Conservation (phyloP, 179 eudicot species). For the Beta corolliflora region DNA sequence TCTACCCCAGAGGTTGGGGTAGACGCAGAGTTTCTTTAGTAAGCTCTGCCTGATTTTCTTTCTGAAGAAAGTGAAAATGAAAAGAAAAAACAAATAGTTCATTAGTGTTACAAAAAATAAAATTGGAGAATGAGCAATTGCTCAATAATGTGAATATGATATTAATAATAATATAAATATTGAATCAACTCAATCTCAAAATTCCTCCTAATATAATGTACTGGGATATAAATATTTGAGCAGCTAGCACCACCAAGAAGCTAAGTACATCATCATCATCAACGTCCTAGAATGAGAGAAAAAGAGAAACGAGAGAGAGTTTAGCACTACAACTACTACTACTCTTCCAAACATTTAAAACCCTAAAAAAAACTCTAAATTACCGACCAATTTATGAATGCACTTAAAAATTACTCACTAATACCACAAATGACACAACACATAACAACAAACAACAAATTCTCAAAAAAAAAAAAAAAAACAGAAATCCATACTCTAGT, state of each 20-base stretch:
- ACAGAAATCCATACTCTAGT: background rate
- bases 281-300: conserved; percentile 5
- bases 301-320: background rate
- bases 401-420: no score
- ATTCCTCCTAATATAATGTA: conserved; percentile 18
- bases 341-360: conserved; percentile 5
- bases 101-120: background rate
- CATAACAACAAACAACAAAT: no score
- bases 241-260: background rate
- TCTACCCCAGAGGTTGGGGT: no score
- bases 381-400: background rate
- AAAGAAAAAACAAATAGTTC: background rate
- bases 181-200: conserved; percentile 26
- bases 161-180: background rate
- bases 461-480: background rate
- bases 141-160: conserved; percentile 4
- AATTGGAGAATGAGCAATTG: background rate
- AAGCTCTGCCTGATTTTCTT: background rate
- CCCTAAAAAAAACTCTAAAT: conserved; percentile 13
- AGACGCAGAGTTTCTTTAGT: no score
- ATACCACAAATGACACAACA: background rate
- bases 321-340: background rate
- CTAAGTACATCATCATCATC: conserved; percentile 22
- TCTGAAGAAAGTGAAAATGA: background rate
- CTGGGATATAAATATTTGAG: background rate